Conservation (phyloP, 805 yeast species). For the Wickerhamomyces alni region DNA sequence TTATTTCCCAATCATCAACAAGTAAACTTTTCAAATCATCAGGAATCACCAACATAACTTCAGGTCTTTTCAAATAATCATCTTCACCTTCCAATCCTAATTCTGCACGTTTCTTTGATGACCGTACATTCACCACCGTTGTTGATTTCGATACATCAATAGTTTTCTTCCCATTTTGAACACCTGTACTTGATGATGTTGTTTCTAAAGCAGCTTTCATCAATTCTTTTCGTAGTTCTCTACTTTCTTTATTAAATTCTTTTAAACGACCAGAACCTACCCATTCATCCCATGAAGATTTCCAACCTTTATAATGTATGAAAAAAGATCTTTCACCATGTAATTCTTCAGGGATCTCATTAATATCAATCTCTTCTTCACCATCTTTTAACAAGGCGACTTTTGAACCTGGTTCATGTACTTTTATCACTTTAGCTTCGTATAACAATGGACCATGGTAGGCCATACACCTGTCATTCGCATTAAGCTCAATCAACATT, state of each 20-base stretch:
- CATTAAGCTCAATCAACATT: slow-evolving; percentile 1
- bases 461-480: slow-evolving; percentile 52
- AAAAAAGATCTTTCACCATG: slow-evolving; percentile 41
- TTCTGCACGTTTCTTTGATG: slow-evolving; percentile 25
- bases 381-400: slow-evolving; percentile 36
- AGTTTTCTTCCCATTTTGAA: slow-evolving; percentile 9
- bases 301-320: slow-evolving; percentile 95
- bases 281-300: slow-evolving; percentile 96
- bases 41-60: slow-evolving; percentile 55
- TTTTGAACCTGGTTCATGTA: slow-evolving; percentile 49
- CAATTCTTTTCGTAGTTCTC: slow-evolving; percentile 55
- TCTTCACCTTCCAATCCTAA: slow-evolving; percentile 26
- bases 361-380: slow-evolving; percentile 23
- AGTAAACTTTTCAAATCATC: slow-evolving; percentile 60
- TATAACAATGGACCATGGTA: slow-evolving; percentile 88
- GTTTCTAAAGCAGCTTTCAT: slow-evolving; percentile 38
- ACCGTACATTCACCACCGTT: not conserved
- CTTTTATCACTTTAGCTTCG: slow-evolving; percentile 74
- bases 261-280: slow-evolving; percentile 63
- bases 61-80: slow-evolving; percentile 21
- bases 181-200: slow-evolving; percentile 19
- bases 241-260: slow-evolving; percentile 62
- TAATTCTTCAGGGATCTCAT: slow-evolving; percentile 30
- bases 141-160: slow-evolving; percentile 11
- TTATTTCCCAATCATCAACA: slow-evolving; percentile 91